Percentiles rank a stretch among this genome's conserved stretches.
phyloP scores from a whole-genome alignment of 1,284 basidiomycete genomes.

The Trichosporon sp. region DNA sequence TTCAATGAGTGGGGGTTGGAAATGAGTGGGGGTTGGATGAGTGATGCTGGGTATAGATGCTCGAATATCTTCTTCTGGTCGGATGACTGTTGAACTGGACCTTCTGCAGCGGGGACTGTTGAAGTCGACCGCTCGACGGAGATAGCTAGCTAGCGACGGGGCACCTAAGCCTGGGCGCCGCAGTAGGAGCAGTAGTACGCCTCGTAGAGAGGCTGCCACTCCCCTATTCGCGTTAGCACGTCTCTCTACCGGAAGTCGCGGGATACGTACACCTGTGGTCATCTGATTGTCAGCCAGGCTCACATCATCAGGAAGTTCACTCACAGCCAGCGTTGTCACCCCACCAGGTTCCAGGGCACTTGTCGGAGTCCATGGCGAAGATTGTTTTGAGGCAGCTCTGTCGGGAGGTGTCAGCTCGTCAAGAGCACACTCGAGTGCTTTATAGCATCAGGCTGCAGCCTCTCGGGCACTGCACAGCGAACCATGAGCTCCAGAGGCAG shows the following conservation, averaged over 20 bases:
- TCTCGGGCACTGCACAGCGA: background rate
- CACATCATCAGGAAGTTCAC: background rate
- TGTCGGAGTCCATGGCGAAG: background rate
- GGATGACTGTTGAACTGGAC: background rate
- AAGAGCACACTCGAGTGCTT: background rate
- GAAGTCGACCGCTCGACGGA: too few species aligned
- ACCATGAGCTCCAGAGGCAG: background rate
- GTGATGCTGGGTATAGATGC: background rate
- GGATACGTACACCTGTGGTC: slow-evolving; percentile 6
- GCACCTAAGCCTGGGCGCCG: background rate
- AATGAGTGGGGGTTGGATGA: too few species aligned
- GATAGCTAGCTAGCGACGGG: background rate
- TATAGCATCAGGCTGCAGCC: slow-evolving; percentile 10
- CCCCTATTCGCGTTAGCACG: slow-evolving; percentile 1
- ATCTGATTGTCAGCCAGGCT: background rate
- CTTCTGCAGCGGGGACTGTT: background rate
- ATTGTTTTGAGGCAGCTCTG: background rate
- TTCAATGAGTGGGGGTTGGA: too few species aligned
- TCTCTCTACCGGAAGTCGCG: too few species aligned
- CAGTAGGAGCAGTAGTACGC: slow-evolving; percentile 12
- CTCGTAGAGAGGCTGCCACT: slow-evolving; percentile 2
- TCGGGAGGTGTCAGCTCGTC: background rate
- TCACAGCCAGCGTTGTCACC: slow-evolving; percentile 10
- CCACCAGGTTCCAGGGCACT: slow-evolving; percentile 12
- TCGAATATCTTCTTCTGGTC: background rate